These are phyloP conservation scores for Paecilomyces formosus DNA, from an alignment of 2,329 filamentous ascomycete genomes.

Conservation along the genomic window DNA sequence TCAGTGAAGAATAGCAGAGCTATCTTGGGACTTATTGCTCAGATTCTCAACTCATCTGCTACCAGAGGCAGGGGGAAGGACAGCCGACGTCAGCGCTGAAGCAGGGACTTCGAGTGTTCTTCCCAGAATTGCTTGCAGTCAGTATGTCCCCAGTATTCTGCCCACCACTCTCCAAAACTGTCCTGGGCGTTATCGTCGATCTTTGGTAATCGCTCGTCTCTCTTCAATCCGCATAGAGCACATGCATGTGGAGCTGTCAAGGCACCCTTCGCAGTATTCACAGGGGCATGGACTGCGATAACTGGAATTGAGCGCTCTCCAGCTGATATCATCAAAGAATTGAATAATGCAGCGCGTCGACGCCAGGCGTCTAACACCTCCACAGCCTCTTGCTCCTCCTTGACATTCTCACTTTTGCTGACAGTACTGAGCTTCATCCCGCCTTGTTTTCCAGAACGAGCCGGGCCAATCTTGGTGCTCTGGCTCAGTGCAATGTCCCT, in stretches of 20 bases:
- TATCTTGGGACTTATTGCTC: background rate
- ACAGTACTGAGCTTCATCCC: conserved; percentile 88
- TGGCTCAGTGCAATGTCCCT: conserved; percentile 77
- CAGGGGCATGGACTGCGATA: conserved; percentile 59
- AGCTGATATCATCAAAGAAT: conserved; percentile 48
- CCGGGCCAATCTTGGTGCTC: conserved; percentile 75
- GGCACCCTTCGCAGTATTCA: conserved; percentile 63
- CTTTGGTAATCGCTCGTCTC: conserved; percentile 73
- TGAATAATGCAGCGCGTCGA: conserved; percentile 64
- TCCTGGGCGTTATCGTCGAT: conserved; percentile 75
- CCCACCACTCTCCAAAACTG: conserved; percentile 95
- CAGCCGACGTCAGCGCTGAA: conserved; percentile 51
- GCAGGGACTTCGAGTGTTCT: conserved; percentile 62
- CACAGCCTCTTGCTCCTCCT: conserved; percentile 76
- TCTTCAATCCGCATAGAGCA: conserved; percentile 77
- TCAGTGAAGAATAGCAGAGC: background rate
- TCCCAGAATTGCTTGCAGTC: conserved; percentile 82
- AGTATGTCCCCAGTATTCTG: conserved; percentile 76
- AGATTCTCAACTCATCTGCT: background rate
- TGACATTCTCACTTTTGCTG: conserved; percentile 71
- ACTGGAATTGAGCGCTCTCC: conserved; percentile 53
- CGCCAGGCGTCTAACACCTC: conserved; percentile 72
- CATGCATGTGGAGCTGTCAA: conserved; percentile 68
- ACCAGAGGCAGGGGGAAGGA: background rate
- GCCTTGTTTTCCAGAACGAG: conserved; percentile 61